Evolutionary conservation across 148 eudicot species (phyloP).

Genomic region (Suaeda aralocaspica): DNA sequence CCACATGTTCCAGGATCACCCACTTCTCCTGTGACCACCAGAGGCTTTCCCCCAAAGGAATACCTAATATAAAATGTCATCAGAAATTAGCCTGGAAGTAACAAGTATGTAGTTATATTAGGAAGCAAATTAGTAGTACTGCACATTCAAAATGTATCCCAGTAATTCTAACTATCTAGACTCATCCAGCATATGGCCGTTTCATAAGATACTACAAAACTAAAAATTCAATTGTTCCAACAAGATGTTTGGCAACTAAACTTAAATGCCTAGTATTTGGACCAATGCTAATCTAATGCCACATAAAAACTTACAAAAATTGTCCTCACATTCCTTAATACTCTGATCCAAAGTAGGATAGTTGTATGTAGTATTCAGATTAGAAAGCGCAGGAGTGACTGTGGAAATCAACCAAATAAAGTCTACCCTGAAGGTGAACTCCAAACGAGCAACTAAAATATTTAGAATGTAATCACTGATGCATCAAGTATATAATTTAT

Average conservation of each 20-base stretch:
- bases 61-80: constrained; percentile 42
- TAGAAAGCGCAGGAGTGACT: too few species aligned
- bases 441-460: too few species aligned
- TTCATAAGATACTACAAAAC: background rate
- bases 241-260: background rate
- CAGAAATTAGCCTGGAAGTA: constrained; percentile 4
- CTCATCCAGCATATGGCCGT: background rate
- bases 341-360: too few species aligned
- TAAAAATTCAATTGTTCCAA: background rate
- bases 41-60: constrained; percentile 74
- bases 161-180: background rate
- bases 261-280: background rate
- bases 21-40: constrained; percentile 53
- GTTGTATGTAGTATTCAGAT: too few species aligned
- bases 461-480: too few species aligned
- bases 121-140: background rate
- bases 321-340: background rate
- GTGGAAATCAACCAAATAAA: too few species aligned
- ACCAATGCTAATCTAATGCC: background rate
- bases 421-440: too few species aligned
- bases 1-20: constrained; percentile 47
- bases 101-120: background rate
- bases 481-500: too few species aligned
- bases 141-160: background rate
- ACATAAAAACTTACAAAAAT: too few species aligned